Evolutionary conservation across 2,329 filamentous ascomycete genomes (phyloP).

Genomic region (Penicillium aurantiogriseum): DNA sequence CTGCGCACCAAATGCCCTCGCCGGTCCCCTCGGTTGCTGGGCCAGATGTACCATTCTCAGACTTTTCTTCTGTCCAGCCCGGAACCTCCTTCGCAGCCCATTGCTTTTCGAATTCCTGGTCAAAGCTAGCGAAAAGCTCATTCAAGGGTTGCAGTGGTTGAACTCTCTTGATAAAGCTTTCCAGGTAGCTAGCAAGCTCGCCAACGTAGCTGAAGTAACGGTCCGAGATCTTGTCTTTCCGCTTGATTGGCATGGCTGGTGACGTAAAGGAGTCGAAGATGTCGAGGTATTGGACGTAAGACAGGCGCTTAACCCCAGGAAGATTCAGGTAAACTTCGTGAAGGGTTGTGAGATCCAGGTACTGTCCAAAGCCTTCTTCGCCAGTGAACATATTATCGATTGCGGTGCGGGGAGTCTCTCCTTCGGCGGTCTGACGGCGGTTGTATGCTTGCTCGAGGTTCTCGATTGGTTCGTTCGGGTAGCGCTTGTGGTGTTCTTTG

Average conservation of each 20-base stretch:
- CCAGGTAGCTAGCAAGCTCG: constrained; percentile 76
- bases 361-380: constrained; percentile 90
- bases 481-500: constrained; percentile 83
- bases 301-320: constrained; percentile 76
- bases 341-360: constrained; percentile 78
- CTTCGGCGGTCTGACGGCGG: constrained; percentile 63
- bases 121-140: constrained; percentile 71
- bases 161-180: constrained; percentile 80
- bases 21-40: constrained; percentile 55
- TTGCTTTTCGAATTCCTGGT: constrained; percentile 76
- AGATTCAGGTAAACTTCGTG: constrained; percentile 92
- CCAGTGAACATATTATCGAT: constrained; percentile 93
- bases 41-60: constrained; percentile 40
- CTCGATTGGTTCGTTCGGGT: constrained; percentile 92
- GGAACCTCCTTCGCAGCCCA: constrained; percentile 79
- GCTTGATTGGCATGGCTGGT: constrained; percentile 70
- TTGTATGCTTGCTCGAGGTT: constrained; percentile 93
- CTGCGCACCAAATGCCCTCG: constrained; percentile 81
- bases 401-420: constrained; percentile 62
- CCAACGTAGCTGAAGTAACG: constrained; percentile 89
- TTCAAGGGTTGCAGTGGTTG: constrained; percentile 83
- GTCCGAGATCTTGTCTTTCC: constrained; percentile 83
- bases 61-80: constrained; percentile 68
- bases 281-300: constrained; percentile 91
- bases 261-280: constrained; percentile 82